Evolutionary conservation across 1,284 basidiomycete genomes (phyloP).

Genomic region (Heimioporus retisporus): DNA sequence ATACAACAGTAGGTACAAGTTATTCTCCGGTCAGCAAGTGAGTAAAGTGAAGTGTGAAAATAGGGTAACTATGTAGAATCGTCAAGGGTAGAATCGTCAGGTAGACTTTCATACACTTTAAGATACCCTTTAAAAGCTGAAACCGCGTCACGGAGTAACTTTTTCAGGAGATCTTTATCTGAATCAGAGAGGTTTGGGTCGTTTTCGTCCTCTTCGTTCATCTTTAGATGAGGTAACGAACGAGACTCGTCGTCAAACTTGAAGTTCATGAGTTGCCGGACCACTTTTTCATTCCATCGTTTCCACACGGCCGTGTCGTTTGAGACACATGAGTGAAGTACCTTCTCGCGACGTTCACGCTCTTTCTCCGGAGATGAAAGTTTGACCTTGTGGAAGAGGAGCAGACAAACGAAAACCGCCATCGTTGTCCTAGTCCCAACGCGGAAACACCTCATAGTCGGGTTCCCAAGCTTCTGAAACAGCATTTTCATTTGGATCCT

Average conservation of each 20-base stretch:
- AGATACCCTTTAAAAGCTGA: constrained; percentile 29
- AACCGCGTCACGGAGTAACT: constrained; percentile 25
- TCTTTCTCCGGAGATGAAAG: neutral
- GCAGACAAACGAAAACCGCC: constrained; percentile 27
- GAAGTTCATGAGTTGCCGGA: constrained; percentile 20
- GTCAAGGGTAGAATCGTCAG: constrained; percentile 14
- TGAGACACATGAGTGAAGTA: constrained; percentile 26
- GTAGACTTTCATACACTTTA: neutral
- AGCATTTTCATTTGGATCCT: constrained; percentile 34
- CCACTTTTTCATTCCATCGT: constrained; percentile 28
- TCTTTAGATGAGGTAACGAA: constrained; percentile 1
- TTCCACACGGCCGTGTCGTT: constrained; percentile 35
- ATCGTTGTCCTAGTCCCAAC: constrained; percentile 26
- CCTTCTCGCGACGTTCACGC: neutral
- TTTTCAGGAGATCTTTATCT: constrained; percentile 18
- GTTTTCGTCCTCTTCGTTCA: constrained; percentile 13
- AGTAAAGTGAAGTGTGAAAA: neutral
- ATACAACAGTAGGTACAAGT: too few species aligned
- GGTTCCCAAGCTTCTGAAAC: constrained; percentile 19
- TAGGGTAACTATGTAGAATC: neutral
- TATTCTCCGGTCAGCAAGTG: neutral
- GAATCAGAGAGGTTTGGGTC: neutral
- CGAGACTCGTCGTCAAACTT: neutral
- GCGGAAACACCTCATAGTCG: constrained; percentile 19
- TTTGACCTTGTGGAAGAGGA: constrained; percentile 25